phyloP scores from a whole-genome alignment of 768 basidiomycete genomes.

The Boletus huronensis region DNA sequence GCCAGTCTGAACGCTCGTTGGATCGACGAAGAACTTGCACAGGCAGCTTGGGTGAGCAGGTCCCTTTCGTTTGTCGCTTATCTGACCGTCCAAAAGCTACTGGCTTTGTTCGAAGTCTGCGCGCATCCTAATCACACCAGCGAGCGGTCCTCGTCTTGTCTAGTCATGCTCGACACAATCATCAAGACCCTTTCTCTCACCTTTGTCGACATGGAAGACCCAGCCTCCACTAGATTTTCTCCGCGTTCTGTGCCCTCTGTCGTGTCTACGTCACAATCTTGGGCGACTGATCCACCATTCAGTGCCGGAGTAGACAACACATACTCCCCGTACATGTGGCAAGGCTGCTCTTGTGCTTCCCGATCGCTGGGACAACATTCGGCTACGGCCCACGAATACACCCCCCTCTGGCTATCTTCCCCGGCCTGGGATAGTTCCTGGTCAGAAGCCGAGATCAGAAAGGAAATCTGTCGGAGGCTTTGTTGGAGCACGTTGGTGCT shows the following conservation, averaged over 20 bases:
- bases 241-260: conserved; percentile 50
- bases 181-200: conserved; percentile 61
- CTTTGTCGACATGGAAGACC: conserved; percentile 55
- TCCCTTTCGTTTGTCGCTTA: neutral
- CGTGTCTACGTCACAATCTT: conserved; percentile 9
- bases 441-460: conserved; percentile 61
- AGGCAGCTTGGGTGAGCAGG: conserved; percentile 69
- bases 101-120: conserved; percentile 71
- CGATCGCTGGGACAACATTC: conserved; percentile 52
- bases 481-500: conserved; percentile 71
- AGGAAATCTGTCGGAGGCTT: conserved; percentile 67
- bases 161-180: conserved; percentile 64
- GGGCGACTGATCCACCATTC: conserved; percentile 1
- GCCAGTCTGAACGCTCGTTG: conserved; percentile 67
- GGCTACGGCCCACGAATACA: conserved; percentile 47
- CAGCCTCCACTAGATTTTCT: conserved; percentile 46
- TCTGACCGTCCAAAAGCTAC: conserved; percentile 40
- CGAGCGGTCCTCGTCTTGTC: conserved; percentile 51
- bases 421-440: conserved; percentile 60
- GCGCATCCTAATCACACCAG: conserved; percentile 60
- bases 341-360: conserved; percentile 45
- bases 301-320: neutral
- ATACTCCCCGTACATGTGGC: conserved; percentile 8
- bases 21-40: conserved; percentile 70
- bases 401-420: conserved; percentile 61